Evolutionary conservation across 192 early-diverging fungal species (phyloP).

Genomic region (Backusella mclennaniae): DNA sequence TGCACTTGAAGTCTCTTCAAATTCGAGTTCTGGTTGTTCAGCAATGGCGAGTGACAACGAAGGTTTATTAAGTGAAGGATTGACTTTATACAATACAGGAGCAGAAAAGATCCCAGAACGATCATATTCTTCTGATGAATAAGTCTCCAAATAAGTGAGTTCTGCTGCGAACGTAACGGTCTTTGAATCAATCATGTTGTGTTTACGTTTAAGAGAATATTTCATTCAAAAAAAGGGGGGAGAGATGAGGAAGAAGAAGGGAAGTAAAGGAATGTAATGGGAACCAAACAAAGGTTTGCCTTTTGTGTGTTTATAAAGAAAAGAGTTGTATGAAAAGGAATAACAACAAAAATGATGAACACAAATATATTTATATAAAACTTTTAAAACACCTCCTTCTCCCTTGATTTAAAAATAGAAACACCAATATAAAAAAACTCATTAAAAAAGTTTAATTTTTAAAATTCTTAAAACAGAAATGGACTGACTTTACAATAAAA

Average conservation of each 20-base stretch:
- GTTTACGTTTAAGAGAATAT: conserved; percentile 3
- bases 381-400: background rate
- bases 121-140: conserved; percentile 17
- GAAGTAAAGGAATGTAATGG: background rate
- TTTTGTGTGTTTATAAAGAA: conserved; percentile 14
- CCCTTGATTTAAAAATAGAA: conserved; percentile 1
- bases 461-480: background rate
- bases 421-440: background rate
- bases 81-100: conserved; percentile 19
- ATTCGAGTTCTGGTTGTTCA: background rate
- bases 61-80: conserved; percentile 13
- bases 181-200: background rate
- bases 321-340: conserved; percentile 6
- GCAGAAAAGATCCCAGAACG: background rate
- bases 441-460: background rate
- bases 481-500: background rate
- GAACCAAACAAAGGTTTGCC: conserved; percentile 1
- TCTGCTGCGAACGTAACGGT: conserved; percentile 5
- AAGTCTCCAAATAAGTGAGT: background rate
- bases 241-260: background rate
- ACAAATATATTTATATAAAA: conserved; percentile 11
- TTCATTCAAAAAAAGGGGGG: background rate
- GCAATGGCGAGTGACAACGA: background rate
- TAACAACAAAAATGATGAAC: conserved; percentile 1
- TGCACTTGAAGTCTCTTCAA: conserved; percentile 7